phyloP scores from a whole-genome alignment of 2,329 filamentous ascomycete species.

The Metarhizium sp. region DNA sequence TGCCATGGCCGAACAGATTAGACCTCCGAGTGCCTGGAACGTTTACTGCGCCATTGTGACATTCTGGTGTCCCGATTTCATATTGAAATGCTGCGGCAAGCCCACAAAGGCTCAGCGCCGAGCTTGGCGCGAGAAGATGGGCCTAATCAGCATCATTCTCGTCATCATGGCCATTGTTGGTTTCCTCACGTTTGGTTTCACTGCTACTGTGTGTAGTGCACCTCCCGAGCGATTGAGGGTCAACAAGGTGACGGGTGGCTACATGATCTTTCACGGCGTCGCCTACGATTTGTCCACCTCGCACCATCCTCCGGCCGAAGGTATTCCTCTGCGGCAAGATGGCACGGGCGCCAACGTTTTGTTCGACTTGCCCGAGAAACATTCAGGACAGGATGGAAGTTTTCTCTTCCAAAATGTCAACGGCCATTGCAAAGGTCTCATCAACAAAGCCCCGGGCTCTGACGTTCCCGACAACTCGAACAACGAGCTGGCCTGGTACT shows the following conservation, averaged over 20 bases:
- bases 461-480: slow-evolving; percentile 69
- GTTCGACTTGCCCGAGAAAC: slow-evolving; percentile 72
- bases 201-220: slow-evolving; percentile 69
- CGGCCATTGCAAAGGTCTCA: slow-evolving; percentile 86
- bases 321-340: slow-evolving; percentile 51
- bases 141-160: slow-evolving; percentile 86
- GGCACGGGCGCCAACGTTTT: slow-evolving; percentile 64
- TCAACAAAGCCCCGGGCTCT: slow-evolving; percentile 60
- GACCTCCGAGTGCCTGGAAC: slow-evolving; percentile 84
- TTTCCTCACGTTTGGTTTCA: slow-evolving; percentile 96
- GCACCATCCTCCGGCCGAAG: slow-evolving; percentile 68
- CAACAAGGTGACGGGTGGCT: slow-evolving; percentile 72
- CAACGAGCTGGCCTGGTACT: slow-evolving; percentile 86
- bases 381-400: slow-evolving; percentile 85
- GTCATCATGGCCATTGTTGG: slow-evolving; percentile 82
- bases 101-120: slow-evolving; percentile 76
- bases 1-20: slow-evolving; percentile 52
- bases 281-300: slow-evolving; percentile 78
- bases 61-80: slow-evolving; percentile 84
- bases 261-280: slow-evolving; percentile 92
- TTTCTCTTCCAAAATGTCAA: slow-evolving; percentile 99
- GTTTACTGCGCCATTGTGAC: slow-evolving; percentile 91
- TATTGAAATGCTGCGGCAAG: slow-evolving; percentile 80
- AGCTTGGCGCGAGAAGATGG: slow-evolving; percentile 98
- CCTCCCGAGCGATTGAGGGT: slow-evolving; percentile 65